A percentile compares a stretch with the other conserved stretches of the same genome.
Conservation (phyloP, 129 eudicot species). For the Chrysanthemum seticuspe region DNA sequence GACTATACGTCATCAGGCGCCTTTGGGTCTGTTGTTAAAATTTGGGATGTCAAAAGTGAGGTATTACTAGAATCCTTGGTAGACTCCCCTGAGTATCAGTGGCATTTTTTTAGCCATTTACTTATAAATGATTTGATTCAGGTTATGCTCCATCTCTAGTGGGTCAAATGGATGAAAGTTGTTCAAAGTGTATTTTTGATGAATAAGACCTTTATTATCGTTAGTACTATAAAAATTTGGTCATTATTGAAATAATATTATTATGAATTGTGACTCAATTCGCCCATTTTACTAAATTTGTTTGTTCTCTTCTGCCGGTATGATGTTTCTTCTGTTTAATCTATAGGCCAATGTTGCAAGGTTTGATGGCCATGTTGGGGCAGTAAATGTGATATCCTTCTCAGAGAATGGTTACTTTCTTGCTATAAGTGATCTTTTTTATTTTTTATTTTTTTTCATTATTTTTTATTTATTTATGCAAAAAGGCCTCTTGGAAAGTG, state of each 20-base stretch:
- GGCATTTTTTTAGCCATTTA: background rate
- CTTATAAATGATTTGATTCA: too few relatives aligned
- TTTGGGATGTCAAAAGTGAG: conserved; percentile 98
- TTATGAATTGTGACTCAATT: background rate
- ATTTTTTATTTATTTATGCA: too few relatives aligned
- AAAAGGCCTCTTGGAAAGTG: background rate
- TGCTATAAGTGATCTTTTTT: conserved; percentile 48
- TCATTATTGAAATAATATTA: too few relatives aligned
- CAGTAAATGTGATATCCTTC: conserved; percentile 70
- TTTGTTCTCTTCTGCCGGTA: background rate
- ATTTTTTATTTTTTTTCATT: too few relatives aligned
- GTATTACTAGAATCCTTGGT: conserved; percentile 24
- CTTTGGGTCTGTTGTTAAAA: conserved; percentile 69
- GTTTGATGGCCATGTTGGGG: conserved; percentile 83
- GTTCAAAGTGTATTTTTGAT: too few relatives aligned
- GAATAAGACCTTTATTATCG: too few relatives aligned
- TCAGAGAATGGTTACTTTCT: conserved; percentile 91
- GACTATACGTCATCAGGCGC: too few relatives aligned
- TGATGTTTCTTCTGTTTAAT: background rate
- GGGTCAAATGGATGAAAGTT: background rate
- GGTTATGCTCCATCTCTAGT: too few relatives aligned
- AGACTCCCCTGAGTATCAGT: too few relatives aligned
- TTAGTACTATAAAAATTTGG: too few relatives aligned
- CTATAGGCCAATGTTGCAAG: conserved; percentile 87
- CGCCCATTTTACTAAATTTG: background rate